Base-by-base conservation (phyloP, 352 stramenopile species). In the Pythium sp. region DNA sequence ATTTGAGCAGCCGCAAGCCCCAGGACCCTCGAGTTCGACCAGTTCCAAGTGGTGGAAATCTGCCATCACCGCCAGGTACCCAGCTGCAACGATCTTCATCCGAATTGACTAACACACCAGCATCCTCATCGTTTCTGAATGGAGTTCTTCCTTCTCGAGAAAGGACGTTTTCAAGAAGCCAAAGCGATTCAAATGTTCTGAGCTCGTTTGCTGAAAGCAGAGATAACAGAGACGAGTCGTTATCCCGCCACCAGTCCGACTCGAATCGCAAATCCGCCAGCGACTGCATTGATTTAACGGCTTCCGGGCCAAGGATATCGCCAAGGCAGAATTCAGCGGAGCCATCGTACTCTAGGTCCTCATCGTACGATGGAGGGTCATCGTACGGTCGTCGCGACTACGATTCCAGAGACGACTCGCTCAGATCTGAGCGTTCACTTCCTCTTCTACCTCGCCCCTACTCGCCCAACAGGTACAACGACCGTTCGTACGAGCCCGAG, bases 401-500 rank as follows among this genome's bases (percentile, higher is more conserved):
- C 20, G 41, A 68, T 60, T 30, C 11, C 70, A 32, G 32, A 66
- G 47, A 51, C 4, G 59, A 58, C n/a, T 62, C 70, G 9, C 54
- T 65, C 2, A 59, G 68, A 58, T 56, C 65, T 12, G 62, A 60
- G 58, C 34, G 75, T 71, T 49, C 58, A 12, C n/a, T 76, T 7
- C 55, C 65, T 63, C 55, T 36, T 15, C 61, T 47, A 11, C 38
- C 51, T 26, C 72, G 55, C 0, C 51, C 60, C 14, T 70, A 74
- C 51, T 70, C 68, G 20, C 26, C 64, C 38, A 36, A 64, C 9
- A 58, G 38, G 51, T 47, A 61, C 26, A 72, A 76, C 56, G 62
- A 78, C 14, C 72, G 78, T 24, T 28, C 55, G 5, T 60, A 57
- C 28, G 34, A 53, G 22, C 64, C 74, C 41, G 67, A 62, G 5